A percentile compares a stretch with the other conserved stretches of the same genome.
Evolutionary conservation across 2,329 filamentous ascomycete species (phyloP).

Genomic region (Clathrospora elynae): DNA sequence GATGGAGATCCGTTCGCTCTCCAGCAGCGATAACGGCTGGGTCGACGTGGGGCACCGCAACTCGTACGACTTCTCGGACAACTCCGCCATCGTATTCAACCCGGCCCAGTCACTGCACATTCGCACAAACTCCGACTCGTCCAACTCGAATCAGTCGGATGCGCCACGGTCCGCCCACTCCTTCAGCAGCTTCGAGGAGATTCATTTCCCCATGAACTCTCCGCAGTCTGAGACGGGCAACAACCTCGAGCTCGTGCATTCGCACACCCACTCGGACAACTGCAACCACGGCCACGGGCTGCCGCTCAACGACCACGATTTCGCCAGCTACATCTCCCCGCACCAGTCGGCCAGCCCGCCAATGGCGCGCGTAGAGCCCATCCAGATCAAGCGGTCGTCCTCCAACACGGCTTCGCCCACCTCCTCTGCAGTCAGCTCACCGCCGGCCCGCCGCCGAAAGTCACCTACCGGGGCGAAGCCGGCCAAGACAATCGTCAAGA

Average conservation of each 20-base stretch:
- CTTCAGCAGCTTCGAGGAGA: conserved; percentile 82
- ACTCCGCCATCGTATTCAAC: conserved; percentile 76
- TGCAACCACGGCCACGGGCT: conserved; percentile 36
- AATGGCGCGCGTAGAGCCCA: conserved; percentile 68
- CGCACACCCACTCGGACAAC: conserved; percentile 33
- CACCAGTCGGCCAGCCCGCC: conserved; percentile 67
- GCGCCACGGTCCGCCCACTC: conserved; percentile 63
- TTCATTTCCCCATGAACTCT: conserved; percentile 75
- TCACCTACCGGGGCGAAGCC: conserved; percentile 75
- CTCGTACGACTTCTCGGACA: conserved; percentile 69
- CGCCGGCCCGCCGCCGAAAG: conserved; percentile 70
- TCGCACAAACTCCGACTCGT: conserved; percentile 86
- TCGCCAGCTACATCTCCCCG: conserved; percentile 49
- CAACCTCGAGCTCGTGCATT: conserved; percentile 33
- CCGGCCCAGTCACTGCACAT: conserved; percentile 88
- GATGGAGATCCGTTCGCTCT: conserved; percentile 84
- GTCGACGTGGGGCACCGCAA: conserved; percentile 68
- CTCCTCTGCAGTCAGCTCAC: conserved; percentile 58
- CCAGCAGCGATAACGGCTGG: conserved; percentile 88
- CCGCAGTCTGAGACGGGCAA: conserved; percentile 70
- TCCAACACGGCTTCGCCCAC: conserved; percentile 64
- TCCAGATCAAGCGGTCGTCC: conserved; percentile 70
- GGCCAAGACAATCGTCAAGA: conserved; percentile 80
- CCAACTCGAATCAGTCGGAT: conserved; percentile 73
- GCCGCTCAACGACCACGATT: conserved; percentile 36